phyloP scores from a whole-genome alignment of 345 rosid genomes.

The Hypericum perforatum region DNA sequence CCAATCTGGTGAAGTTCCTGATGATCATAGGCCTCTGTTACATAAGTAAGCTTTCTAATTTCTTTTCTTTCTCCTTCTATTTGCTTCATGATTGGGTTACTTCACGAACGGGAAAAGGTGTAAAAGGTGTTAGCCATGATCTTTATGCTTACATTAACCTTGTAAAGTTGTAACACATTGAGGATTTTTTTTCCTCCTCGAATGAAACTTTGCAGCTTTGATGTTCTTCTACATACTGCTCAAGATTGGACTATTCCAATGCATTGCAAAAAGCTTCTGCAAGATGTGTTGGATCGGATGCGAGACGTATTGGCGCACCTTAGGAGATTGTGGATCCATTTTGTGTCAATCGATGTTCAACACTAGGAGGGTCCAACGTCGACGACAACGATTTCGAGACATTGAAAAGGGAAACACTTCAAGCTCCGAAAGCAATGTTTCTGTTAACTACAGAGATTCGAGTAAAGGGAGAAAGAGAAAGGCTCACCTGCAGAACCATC shows the following conservation, averaged over 20 bases:
- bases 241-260: slow-evolving; percentile 68
- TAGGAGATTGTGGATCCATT: slow-evolving; percentile 35
- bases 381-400: slow-evolving; percentile 28
- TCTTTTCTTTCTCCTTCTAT: neutral
- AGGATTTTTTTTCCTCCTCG: too few species aligned
- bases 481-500: neutral
- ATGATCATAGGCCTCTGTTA: slow-evolving; percentile 49
- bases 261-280: slow-evolving; percentile 55
- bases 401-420: slow-evolving; percentile 23
- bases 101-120: too few species aligned
- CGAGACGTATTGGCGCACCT: slow-evolving; percentile 40
- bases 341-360: slow-evolving; percentile 39
- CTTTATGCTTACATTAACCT: too few species aligned
- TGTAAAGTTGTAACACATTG: too few species aligned
- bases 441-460: slow-evolving; percentile 2
- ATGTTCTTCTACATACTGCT: slow-evolving; percentile 55
- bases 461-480: neutral
- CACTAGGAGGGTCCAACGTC: slow-evolving; percentile 26
- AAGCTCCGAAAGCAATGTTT: slow-evolving; percentile 17
- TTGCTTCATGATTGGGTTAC: neutral
- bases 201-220: slow-evolving; percentile 31
- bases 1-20: slow-evolving; percentile 47
- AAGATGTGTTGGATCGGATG: slow-evolving; percentile 66
- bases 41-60: slow-evolving; percentile 29
- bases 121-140: too few species aligned